These are phyloP conservation scores for Blakeslea trispora DNA, from an alignment of 371 early-diverging fungal genomes.

Conservation along the genomic window DNA sequence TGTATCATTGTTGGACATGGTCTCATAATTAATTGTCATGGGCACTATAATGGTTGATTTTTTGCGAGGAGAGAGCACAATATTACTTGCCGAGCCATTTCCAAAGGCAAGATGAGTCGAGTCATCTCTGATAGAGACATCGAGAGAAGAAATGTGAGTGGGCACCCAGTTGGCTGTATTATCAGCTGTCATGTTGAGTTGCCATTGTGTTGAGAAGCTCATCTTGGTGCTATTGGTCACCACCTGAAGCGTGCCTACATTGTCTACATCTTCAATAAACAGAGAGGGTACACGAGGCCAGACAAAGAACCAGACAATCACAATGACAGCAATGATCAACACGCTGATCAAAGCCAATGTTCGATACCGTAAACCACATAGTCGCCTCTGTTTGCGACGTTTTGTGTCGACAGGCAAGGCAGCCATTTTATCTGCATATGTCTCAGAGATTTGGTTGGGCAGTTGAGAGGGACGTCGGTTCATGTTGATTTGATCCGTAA, in stretches of 20 bases:
- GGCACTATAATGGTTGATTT: slow-evolving; percentile 9
- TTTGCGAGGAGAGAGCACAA: slow-evolving; percentile 11
- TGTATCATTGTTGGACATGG: slow-evolving; percentile 24
- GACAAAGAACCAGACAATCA: slow-evolving; percentile 37
- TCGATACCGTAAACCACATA: slow-evolving; percentile 21
- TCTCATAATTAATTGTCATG: slow-evolving; percentile 24
- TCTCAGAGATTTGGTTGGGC: not conserved
- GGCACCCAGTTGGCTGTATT: slow-evolving; percentile 38
- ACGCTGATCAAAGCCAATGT: slow-evolving; percentile 6
- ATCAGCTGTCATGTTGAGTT: slow-evolving; percentile 29
- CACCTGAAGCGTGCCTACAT: slow-evolving; percentile 14
- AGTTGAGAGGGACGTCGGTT: not conserved
- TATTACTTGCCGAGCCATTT: slow-evolving; percentile 7
- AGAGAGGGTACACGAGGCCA: slow-evolving; percentile 38
- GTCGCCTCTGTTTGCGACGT: slow-evolving; percentile 9
- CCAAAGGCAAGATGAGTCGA: slow-evolving; percentile 19
- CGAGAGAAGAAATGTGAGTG: slow-evolving; percentile 23
- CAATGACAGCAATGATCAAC: slow-evolving; percentile 11
- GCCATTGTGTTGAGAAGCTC: slow-evolving; percentile 26
- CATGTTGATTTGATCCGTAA: slow-evolving; percentile 8
- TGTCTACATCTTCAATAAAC: slow-evolving; percentile 20
- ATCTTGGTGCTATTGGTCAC: slow-evolving; percentile 21
- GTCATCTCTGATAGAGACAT: slow-evolving; percentile 23
- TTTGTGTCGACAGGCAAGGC: slow-evolving; percentile 16
- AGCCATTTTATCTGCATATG: slow-evolving; percentile 4